phyloP scores from a whole-genome alignment of 1,284 basidiomycete genomes.

The Ceraceosorus guamensis region DNA sequence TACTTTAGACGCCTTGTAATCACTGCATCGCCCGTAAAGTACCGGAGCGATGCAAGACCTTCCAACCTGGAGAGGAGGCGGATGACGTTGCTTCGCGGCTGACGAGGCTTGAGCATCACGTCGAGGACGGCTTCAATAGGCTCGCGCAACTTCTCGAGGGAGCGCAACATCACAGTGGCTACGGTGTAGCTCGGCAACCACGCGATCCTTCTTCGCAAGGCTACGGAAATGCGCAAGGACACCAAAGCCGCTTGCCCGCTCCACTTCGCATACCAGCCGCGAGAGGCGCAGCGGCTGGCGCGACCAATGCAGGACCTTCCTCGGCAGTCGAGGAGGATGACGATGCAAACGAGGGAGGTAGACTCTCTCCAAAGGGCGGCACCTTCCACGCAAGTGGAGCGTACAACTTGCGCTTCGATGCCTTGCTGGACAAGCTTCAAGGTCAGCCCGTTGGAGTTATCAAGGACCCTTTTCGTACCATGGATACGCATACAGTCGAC shows the following conservation, averaged over 20 bases:
- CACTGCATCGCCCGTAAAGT: constrained; percentile 45
- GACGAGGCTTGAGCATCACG: constrained; percentile 22
- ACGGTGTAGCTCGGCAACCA: not conserved
- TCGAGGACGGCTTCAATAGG: constrained; percentile 12
- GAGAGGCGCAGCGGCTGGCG: not conserved
- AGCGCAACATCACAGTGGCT: not conserved
- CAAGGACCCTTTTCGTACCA: constrained; percentile 19
- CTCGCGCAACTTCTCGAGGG: not conserved
- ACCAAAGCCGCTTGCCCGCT: not conserved
- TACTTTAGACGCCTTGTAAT: constrained; percentile 41
- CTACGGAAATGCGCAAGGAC: not conserved
- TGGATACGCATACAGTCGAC: constrained; percentile 26
- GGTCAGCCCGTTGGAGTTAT: constrained; percentile 10
- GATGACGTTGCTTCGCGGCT: constrained; percentile 32
- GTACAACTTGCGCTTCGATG: constrained; percentile 31
- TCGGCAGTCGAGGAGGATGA: constrained; percentile 28
- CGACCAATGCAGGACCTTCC: not conserved
- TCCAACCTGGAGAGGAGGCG: constrained; percentile 35
- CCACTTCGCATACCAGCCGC: not conserved
- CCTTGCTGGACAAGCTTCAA: constrained; percentile 20
- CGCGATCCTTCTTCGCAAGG: no score
- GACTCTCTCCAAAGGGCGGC: constrained; percentile 27
- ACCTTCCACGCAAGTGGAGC: constrained; percentile 25
- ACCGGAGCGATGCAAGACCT: constrained; percentile 41
- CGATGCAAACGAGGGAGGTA: constrained; percentile 22